phyloP scores from a whole-genome alignment of 495 filamentous ascomycete genomes.

The Cercophora samala region DNA sequence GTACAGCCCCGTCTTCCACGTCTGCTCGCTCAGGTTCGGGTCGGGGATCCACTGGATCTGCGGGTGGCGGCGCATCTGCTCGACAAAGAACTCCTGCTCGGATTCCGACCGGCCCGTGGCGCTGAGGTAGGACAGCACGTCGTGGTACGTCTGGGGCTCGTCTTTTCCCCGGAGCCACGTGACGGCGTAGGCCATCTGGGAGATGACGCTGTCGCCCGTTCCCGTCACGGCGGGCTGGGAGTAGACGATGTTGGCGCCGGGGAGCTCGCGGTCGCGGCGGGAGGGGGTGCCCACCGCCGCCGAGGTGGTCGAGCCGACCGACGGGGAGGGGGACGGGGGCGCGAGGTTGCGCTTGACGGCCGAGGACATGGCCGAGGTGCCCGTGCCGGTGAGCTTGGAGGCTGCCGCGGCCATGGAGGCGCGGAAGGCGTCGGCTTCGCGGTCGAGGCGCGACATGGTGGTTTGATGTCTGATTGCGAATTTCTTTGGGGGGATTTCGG shows the following conservation, averaged over 20 bases:
- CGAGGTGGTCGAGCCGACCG: slow-evolving; percentile 48
- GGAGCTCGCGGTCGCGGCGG: slow-evolving; percentile 51
- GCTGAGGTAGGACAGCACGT: slow-evolving; percentile 75
- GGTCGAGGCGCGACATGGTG: slow-evolving; percentile 51
- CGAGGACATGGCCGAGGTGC: slow-evolving; percentile 21
- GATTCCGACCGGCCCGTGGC: slow-evolving; percentile 50
- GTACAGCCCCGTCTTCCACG: slow-evolving; percentile 63
- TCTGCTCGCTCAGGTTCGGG: slow-evolving; percentile 51
- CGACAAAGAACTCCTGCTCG: slow-evolving; percentile 44
- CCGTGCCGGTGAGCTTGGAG: slow-evolving; percentile 41
- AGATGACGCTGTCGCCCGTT: slow-evolving; percentile 74
- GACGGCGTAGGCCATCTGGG: slow-evolving; percentile 78
- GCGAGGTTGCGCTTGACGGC: slow-evolving; percentile 40
- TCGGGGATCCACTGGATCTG: slow-evolving; percentile 68
- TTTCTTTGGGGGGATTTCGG: slow-evolving; percentile 1
- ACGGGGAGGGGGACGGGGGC: slow-evolving; percentile 38
- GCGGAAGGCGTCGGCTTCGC: slow-evolving; percentile 48
- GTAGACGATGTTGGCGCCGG: slow-evolving; percentile 51
- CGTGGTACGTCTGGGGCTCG: slow-evolving; percentile 62
- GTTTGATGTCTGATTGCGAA: not conserved
- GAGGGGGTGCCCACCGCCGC: slow-evolving; percentile 40
- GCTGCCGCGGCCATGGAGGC: slow-evolving; percentile 47
- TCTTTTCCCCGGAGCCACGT: slow-evolving; percentile 78
- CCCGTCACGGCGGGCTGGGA: slow-evolving; percentile 77
- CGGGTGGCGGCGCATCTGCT: slow-evolving; percentile 55